phyloP scores from a whole-genome alignment of 2,329 filamentous ascomycete species.

The Parastagonospora avenae region DNA sequence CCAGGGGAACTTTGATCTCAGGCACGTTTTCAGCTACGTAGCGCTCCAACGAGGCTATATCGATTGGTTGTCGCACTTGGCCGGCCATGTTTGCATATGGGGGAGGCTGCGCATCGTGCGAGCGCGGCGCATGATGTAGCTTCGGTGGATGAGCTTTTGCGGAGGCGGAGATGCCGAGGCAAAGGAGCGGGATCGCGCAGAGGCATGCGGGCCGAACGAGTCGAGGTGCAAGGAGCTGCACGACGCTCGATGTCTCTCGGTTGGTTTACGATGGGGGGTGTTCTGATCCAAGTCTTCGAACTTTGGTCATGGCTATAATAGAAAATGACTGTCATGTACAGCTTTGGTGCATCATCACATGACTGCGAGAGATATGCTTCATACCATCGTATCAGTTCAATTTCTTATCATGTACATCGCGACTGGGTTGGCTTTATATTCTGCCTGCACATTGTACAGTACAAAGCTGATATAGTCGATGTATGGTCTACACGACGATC shows the following conservation, averaged over 20 bases:
- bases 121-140: slow-evolving; percentile 16
- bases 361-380: too few relatives aligned
- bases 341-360: too few relatives aligned
- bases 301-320: too few relatives aligned
- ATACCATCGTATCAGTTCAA: too few relatives aligned
- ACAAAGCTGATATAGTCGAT: too few relatives aligned
- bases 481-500: too few relatives aligned
- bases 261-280: neutral
- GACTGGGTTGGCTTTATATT: too few relatives aligned
- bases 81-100: slow-evolving; percentile 70
- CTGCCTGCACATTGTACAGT: too few relatives aligned
- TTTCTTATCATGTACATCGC: too few relatives aligned
- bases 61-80: slow-evolving; percentile 86
- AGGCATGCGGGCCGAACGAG: slow-evolving; percentile 1
- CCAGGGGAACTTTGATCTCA: slow-evolving; percentile 79
- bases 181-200: slow-evolving; percentile 1
- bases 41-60: slow-evolving; percentile 75
- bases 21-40: slow-evolving; percentile 82
- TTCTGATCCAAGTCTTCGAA: neutral
- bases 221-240: neutral
- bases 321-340: too few relatives aligned
- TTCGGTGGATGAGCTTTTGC: slow-evolving; percentile 14
- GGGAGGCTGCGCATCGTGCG: slow-evolving; percentile 17
- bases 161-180: slow-evolving; percentile 16
- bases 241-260: too few relatives aligned